Base-by-base conservation (phyloP, 2,329 filamentous ascomycete species). In the Elsinoe arachidis region DNA sequence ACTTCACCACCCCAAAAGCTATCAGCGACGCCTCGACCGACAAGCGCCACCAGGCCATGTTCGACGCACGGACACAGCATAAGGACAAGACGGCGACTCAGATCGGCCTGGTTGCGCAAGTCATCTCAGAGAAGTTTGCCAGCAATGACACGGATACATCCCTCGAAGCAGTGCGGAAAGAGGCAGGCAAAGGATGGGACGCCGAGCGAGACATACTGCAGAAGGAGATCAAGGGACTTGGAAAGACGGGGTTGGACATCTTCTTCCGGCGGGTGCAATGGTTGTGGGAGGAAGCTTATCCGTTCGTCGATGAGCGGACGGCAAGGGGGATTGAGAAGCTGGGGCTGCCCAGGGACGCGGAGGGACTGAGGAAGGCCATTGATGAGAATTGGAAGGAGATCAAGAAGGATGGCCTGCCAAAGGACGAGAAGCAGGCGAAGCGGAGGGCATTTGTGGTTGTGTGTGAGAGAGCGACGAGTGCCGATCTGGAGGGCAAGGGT, bases 11-110 rank as follows among this genome's bases (percentile, higher is more conserved):
- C 9, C 67, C 70, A 6, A 63, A 63, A 15, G 63, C 67, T 3
- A 67, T 75, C 19, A 61, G 66, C 19, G 65, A 70, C 14, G 72
- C 70, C 1, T 73, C 72, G 0, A 61, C 65, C 1, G 68, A 76
- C 54, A 71, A 69, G 46, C 62, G 68, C 2, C 66, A 66, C 33
- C 61, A 75, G 64, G 72, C 74, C 2, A 61, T 77, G 37, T 68
- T 68, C 59, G 70, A 73, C 56, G 73, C 75, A 34, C 61, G 67
- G 30, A 76, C 73, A 5, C 73, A 76, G 64, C 74, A 77, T 59
- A 73, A 74, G 57, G 73, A 72, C 60, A 76, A 76, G 65, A 76
- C 73, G 1, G 74, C 73, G 0, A 66, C 68, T 7, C 70, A 76
- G 57, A 65, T 76, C 5, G 67, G 66, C 3, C 30, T 63, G 7